phyloP scores from a whole-genome alignment of 1,284 basidiomycete genomes.

The Quambalaria eucalypti region DNA sequence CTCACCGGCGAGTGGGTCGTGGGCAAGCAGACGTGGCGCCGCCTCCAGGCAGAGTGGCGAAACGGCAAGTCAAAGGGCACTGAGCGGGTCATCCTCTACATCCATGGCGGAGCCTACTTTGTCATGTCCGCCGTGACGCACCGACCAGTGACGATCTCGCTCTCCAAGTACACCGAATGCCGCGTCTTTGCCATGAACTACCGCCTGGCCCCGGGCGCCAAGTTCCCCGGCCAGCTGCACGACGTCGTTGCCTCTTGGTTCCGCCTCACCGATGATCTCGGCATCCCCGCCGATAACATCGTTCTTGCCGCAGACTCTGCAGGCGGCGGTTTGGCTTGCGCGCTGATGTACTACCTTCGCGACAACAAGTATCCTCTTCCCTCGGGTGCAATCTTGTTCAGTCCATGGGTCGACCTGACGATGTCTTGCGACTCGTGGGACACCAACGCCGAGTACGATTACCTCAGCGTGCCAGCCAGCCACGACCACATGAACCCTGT shows the following conservation, averaged over 20 bases:
- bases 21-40: slow-evolving; percentile 77
- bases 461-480: slow-evolving; percentile 51
- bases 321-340: slow-evolving; percentile 77
- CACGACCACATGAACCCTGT: slow-evolving; percentile 89
- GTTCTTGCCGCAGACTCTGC: slow-evolving; percentile 79
- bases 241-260: slow-evolving; percentile 82
- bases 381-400: slow-evolving; percentile 44
- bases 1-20: slow-evolving; percentile 94
- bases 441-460: slow-evolving; percentile 62
- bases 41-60: slow-evolving; percentile 70
- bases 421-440: slow-evolving; percentile 98
- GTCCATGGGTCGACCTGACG: slow-evolving; percentile 60
- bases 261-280: slow-evolving; percentile 75
- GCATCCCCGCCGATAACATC: slow-evolving; percentile 62
- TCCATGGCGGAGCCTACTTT: slow-evolving; percentile 96
- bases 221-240: slow-evolving; percentile 85
- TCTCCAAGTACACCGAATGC: slow-evolving; percentile 80
- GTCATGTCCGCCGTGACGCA: slow-evolving; percentile 89
- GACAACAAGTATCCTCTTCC: slow-evolving; percentile 46
- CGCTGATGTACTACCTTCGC: slow-evolving; percentile 75
- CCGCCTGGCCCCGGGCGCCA: slow-evolving; percentile 84
- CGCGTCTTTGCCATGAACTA: slow-evolving; percentile 97
- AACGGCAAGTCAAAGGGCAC: slow-evolving; percentile 49
- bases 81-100: slow-evolving; percentile 78
- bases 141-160: slow-evolving; percentile 77